Base-by-base conservation (phyloP, 306 rosid species). In the Crataegus laevigata region DNA sequence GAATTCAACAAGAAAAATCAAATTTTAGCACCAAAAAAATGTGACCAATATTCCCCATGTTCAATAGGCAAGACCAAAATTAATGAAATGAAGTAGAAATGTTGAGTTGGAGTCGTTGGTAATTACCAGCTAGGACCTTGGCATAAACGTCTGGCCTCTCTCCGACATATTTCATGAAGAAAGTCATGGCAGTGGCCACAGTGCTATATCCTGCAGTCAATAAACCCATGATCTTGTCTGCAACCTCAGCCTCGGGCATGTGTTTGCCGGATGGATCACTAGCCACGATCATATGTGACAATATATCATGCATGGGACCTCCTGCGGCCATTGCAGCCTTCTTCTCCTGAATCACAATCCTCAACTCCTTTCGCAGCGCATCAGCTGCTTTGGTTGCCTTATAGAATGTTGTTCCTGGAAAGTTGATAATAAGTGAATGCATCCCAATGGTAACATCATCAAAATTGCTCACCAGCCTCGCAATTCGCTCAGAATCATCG, bases 241-340 rank as follows among this genome's bases (percentile, higher is more conserved):
- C 84, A 21, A 90, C 55, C 79, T 84, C 89, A 26, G 90, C 59
- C 77, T 80, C 87, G 19, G 88, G 84, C 85, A 90, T 87, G 76
- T 84, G 86, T 63, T 85, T 88, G 45, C 92, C 92, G 12, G 76
- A 60, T 6, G 78, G 73, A 65, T 83, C 88, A 25, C 78, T 72
- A 3, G 91, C 92, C 43, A 81, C 86, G 57, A 88, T 85, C 80
- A 86, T 80, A 12, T 84, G 88, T 58, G 88, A 77, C 78, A 90
- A 25, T 32, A 88, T 32, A 25, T 83, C 92, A 67, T 86, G 85
- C 86, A 82, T 74, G 6, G 83, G 78, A 17, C 77, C 42, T 14
- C 89, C 91, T 4, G 77, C 60, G 6, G 87, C 84, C 71, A 88
- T 75, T 47, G 71, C 91, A 52, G 77, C 84, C 62, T 82, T 83